These are phyloP conservation scores for Colletotrichum tamarilloi DNA, from an alignment of 2,329 filamentous ascomycete species.

Conservation along the genomic window DNA sequence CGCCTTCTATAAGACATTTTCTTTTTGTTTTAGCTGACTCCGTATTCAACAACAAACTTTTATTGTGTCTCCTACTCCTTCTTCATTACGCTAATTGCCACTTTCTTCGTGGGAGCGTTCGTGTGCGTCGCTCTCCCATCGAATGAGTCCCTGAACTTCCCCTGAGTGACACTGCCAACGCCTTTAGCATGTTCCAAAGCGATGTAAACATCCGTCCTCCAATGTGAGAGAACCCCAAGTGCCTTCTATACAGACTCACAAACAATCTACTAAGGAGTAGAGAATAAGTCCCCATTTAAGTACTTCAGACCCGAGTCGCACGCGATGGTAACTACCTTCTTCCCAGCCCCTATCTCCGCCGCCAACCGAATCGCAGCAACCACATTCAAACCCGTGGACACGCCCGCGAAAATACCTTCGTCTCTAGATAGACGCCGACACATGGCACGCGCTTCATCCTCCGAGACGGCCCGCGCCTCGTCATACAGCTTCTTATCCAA, in stretches of 20 bases:
- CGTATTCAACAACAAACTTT: too few species aligned
- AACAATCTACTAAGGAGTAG: not conserved
- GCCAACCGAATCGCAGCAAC: constrained; percentile 1
- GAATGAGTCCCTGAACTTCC: too few species aligned
- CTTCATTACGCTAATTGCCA: too few species aligned
- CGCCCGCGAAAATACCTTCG: constrained; percentile 20
- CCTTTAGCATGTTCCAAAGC: too few species aligned
- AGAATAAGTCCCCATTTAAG: constrained; percentile 31
- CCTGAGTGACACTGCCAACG: not conserved
- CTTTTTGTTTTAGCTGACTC: too few species aligned
- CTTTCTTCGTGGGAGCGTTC: too few species aligned
- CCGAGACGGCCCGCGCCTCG: constrained; percentile 4
- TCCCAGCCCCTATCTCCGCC: constrained; percentile 16
- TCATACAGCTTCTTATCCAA: constrained; percentile 18
- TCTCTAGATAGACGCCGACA: constrained; percentile 18
- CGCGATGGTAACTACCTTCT: constrained; percentile 14
- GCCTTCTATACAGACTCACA: accelerated
- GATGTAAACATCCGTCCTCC: not conserved
- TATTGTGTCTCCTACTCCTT: too few species aligned
- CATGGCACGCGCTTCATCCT: constrained; percentile 16
- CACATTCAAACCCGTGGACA: not conserved
- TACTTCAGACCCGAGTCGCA: constrained; percentile 29
- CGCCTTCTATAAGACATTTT: too few species aligned
- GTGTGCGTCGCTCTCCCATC: too few species aligned
- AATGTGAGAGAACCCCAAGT: not conserved